phyloP scores from a whole-genome alignment of 129 eudicot genomes.

The Flaveria robusta region DNA sequence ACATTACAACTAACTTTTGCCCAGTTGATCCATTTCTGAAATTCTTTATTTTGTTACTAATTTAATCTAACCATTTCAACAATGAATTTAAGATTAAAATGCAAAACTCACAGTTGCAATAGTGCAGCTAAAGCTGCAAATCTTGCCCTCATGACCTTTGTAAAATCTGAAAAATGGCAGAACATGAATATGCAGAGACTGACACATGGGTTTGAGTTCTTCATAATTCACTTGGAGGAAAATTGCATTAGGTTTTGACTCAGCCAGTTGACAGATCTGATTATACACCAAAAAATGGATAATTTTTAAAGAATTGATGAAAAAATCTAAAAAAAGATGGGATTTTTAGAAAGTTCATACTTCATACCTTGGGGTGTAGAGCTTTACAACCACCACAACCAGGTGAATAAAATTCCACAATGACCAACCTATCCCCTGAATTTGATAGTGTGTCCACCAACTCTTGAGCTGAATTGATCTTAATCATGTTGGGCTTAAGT shows the following conservation, averaged over 20 bases:
- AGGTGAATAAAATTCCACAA: conserved; percentile 84
- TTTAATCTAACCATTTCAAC: not conserved
- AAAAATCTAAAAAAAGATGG: not conserved
- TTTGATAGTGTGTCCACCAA: conserved; percentile 57
- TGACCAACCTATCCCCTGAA: conserved; percentile 77
- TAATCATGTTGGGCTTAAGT: conserved; percentile 83
- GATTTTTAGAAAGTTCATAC: not conserved
- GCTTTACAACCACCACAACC: conserved; percentile 98
- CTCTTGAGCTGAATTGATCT: conserved; percentile 80
- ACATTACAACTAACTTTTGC: not conserved
- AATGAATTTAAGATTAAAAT: not conserved
- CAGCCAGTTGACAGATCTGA: conserved; percentile 91
- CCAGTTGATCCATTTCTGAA: conserved; percentile 13
- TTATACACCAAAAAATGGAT: not conserved
- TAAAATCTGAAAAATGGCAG: conserved; percentile 91
- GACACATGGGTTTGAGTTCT: conserved; percentile 67
- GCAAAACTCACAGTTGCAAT: conserved; percentile 63
- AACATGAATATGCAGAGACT: conserved; percentile 73
- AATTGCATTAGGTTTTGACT: conserved; percentile 68
- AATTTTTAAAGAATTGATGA: not conserved
- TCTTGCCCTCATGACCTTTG: conserved; percentile 74
- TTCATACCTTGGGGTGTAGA: conserved; percentile 97
- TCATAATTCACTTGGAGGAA: conserved; percentile 89
- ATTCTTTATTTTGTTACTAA: not conserved
- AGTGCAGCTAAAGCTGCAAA: conserved; percentile 94